These are phyloP conservation scores for Rhynchospora pubera DNA, from an alignment of 176 grass and related monocot genomes.

Conservation along the genomic window DNA sequence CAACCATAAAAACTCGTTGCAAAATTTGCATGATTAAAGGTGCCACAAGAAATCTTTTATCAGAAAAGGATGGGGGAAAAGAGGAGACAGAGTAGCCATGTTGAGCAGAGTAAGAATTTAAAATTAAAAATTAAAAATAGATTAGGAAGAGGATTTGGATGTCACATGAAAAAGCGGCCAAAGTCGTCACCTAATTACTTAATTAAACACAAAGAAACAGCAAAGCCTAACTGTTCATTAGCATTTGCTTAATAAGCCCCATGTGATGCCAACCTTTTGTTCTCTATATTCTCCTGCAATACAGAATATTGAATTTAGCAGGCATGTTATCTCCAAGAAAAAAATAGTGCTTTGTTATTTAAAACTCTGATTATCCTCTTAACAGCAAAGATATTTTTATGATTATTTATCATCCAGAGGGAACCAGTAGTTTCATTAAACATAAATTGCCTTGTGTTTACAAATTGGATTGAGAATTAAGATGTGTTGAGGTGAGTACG, in stretches of 20 bases:
- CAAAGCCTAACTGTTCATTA: constrained; percentile 21
- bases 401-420: background rate
- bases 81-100: constrained; percentile 28
- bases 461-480: background rate
- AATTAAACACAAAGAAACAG: constrained; percentile 28
- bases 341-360: background rate
- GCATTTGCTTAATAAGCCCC: constrained; percentile 15
- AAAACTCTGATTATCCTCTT: background rate
- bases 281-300: constrained; percentile 13
- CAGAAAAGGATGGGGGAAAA: constrained; percentile 14
- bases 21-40: background rate
- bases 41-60: background rate
- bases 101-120: constrained; percentile 4
- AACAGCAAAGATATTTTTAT: background rate
- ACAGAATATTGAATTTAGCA: constrained; percentile 1
- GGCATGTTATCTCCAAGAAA: background rate
- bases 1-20: background rate
- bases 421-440: background rate
- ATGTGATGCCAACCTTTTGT: constrained; percentile 29
- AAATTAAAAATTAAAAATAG: background rate
- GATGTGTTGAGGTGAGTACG: background rate
- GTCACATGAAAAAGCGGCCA: constrained; percentile 22
- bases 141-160: constrained; percentile 19
- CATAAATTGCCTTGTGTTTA: background rate
- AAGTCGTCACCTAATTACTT: constrained; percentile 26